phyloP scores from a whole-genome alignment of 78 protist species.

The Guillardia theta region DNA sequence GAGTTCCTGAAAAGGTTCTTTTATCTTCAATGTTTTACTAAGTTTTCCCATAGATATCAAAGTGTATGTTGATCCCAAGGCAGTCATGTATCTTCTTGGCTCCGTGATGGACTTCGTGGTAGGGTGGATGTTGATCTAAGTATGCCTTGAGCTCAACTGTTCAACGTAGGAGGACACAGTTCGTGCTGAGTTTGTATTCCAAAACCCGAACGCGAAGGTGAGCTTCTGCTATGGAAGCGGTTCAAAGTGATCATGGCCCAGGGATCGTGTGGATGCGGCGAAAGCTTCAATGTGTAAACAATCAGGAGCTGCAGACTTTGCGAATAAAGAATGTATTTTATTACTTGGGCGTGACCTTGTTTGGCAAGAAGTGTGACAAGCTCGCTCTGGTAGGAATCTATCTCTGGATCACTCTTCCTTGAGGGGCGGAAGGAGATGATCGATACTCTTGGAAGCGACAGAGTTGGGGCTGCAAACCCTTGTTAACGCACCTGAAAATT shows the following conservation, averaged over 20 bases:
- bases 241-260: too few species aligned
- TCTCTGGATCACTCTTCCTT: too few species aligned
- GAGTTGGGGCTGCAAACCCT: too few species aligned
- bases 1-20: too few species aligned
- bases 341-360: background rate
- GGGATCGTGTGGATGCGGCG: conserved; percentile 93
- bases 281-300: conserved; percentile 59
- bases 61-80: conserved; percentile 78
- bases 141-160: too few species aligned
- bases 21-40: background rate
- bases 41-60: conserved; percentile 56
- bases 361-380: too few species aligned
- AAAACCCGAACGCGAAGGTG: conserved; percentile 89
- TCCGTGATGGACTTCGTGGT: conserved; percentile 83
- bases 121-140: background rate
- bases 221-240: too few species aligned
- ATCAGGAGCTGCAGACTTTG: background rate
- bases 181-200: conserved; percentile 78
- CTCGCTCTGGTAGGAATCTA: too few species aligned
- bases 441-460: too few species aligned
- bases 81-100: conserved; percentile 84
- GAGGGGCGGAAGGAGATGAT: too few species aligned
- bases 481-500: too few species aligned
- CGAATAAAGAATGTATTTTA: background rate
- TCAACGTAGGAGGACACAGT: conserved; percentile 61